Evolutionary conservation across 208 protist species (phyloP), one percentile per base, ranked within the genome.

Genomic region (Lotmaria passim): DNA sequence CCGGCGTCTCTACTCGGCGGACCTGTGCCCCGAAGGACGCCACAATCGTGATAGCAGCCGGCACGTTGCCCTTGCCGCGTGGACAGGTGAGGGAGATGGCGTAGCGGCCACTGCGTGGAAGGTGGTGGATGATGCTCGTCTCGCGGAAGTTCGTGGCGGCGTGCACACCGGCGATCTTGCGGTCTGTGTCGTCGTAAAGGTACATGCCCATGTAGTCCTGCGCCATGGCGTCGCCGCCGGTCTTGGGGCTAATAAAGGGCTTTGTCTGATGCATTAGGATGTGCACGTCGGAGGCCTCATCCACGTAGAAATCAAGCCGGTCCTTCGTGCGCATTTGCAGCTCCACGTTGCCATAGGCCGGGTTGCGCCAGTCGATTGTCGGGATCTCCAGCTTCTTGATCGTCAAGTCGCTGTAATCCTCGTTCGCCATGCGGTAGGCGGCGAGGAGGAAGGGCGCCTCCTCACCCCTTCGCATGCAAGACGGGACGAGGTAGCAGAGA

Each of bases 181-280:
- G 55, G 61, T 93, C 81, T 19, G 76, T 75, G 55, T 83, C 78
- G 60, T 91, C 79, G 81, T 95, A 93, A n/a, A 95, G 78, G 79
- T 95, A 95, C 78, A 91, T 83, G 47, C 89, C 89, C 66, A 92
- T 79, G 65, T 87, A 95, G 59, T 88, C 79, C 64, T 91, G 74
- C 23, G 78, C 77, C 82, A 91, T 93, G 21, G 85, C 81, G 69
- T 95, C 83, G 48, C 81, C 75, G 21, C 79, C 80, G 1, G 63
- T 78, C 51, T 82, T 77, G 21, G 80, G 60, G 34, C 69, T 75
- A 7, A 77, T 31, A 58, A 53, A 83, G 15, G 82, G 79, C 57
- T 90, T 89, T 36, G 75, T 82, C 60, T 95, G 89, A 28, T 78
- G 79, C 30, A 93, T 50, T 15, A 95, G 79, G 51, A 95, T 84